phyloP scores from a whole-genome alignment of 352 stramenopile species.

The Pythium sp. region DNA sequence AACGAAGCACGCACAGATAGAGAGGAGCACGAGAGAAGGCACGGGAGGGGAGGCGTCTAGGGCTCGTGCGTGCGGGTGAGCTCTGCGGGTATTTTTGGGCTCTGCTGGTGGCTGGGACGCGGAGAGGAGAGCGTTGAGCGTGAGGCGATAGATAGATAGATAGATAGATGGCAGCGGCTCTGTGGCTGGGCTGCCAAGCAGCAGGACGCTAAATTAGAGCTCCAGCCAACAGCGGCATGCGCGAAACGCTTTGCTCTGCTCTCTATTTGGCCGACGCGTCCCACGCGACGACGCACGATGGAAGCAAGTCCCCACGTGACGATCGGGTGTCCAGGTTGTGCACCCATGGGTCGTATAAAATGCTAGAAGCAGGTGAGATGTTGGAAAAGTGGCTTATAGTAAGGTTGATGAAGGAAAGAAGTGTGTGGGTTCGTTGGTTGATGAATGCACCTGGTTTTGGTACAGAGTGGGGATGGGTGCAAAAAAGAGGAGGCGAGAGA shows the following conservation, averaged over 20 bases:
- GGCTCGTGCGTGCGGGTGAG: neutral
- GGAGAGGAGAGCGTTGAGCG: neutral
- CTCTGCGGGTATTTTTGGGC: slow-evolving; percentile 4
- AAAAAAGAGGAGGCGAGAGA: neutral
- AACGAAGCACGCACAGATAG: neutral
- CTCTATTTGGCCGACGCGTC: neutral
- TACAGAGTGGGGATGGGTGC: neutral
- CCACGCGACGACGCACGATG: neutral
- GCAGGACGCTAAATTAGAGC: neutral
- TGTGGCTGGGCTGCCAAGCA: neutral
- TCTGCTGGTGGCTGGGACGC: slow-evolving; percentile 1
- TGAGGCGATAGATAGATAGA: neutral
- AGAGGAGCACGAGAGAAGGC: neutral
- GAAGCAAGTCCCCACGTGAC: slow-evolving; percentile 1
- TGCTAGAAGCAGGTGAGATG: neutral
- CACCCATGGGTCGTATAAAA: neutral
- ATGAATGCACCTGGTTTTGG: neutral
- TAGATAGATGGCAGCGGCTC: neutral
- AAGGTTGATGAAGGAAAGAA: neutral
- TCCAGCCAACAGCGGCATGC: neutral
- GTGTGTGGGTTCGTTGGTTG: neutral
- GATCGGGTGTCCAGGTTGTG: neutral
- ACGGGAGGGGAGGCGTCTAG: neutral
- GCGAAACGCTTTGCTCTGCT: neutral
- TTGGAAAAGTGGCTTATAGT: neutral